Conservation (phyloP, 2,329 filamentous ascomycete genomes). For the Talaromyces amestolkiae region DNA sequence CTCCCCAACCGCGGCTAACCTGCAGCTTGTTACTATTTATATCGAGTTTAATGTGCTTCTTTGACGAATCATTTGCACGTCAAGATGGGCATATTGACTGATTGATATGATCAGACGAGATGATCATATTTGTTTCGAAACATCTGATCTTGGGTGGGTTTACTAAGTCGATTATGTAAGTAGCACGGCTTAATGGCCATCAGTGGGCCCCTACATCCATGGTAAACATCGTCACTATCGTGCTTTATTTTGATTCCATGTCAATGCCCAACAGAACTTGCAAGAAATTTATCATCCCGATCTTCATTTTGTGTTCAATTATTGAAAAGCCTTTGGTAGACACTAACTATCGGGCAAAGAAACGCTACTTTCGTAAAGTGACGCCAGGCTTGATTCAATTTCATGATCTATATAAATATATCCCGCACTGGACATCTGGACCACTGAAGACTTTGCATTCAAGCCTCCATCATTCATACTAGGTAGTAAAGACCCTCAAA, state of each 20-base stretch:
- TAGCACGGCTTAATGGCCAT: not conserved
- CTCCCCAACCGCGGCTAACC: not conserved
- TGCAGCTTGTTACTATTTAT: constrained; percentile 9
- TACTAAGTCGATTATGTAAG: not conserved
- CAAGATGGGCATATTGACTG: not conserved
- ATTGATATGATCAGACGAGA: not conserved
- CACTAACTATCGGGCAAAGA: not conserved
- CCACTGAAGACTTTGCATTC: too few relatives aligned
- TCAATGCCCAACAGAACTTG: not conserved
- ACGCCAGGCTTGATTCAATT: too few relatives aligned
- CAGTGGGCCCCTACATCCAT: not conserved
- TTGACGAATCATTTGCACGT: not conserved
- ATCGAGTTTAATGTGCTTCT: not conserved
- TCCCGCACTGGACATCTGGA: not conserved
- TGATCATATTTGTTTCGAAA: not conserved
- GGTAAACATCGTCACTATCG: not conserved
- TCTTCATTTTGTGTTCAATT: not conserved
- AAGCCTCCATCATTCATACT: not conserved
- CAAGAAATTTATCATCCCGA: not conserved
- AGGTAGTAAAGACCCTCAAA: not conserved
- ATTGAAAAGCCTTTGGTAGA: not conserved
- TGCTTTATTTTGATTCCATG: not conserved
- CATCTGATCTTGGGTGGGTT: not conserved
- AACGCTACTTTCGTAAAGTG: too few relatives aligned
- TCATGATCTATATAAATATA: not conserved